These are phyloP conservation scores for Lachnellula arida DNA, from an alignment of 2,329 filamentous ascomycete species.

Conservation along the genomic window DNA sequence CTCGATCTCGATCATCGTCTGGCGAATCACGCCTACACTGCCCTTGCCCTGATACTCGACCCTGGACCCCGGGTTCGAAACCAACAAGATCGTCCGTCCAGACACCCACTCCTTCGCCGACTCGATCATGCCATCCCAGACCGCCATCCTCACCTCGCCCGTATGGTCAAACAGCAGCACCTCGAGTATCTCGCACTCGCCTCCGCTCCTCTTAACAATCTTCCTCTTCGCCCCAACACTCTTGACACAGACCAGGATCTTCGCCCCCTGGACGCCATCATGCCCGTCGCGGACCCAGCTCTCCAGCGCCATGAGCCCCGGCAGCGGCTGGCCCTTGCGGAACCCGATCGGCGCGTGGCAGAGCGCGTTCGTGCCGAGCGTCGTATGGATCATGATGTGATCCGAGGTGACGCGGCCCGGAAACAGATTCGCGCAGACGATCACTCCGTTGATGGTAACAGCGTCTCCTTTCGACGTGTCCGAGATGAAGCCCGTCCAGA, in stretches of 20 bases:
- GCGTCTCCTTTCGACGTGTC: constrained; percentile 43
- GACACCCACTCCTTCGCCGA: constrained; percentile 43
- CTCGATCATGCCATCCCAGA: constrained; percentile 48
- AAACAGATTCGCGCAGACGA: constrained; percentile 51
- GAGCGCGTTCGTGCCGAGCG: constrained; percentile 38
- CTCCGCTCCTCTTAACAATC: constrained; percentile 45
- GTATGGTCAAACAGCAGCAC: constrained; percentile 55
- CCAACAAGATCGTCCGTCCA: constrained; percentile 45
- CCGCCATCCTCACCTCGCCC: constrained; percentile 45
- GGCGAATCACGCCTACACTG: constrained; percentile 34
- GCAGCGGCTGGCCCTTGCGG: constrained; percentile 33
- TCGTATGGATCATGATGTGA: constrained; percentile 49
- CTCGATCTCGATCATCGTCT: constrained; percentile 51
- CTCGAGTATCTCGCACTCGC: constrained; percentile 42
- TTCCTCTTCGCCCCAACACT: constrained; percentile 49
- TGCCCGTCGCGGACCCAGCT: constrained; percentile 50
- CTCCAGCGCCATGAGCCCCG: constrained; percentile 51
- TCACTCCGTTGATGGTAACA: constrained; percentile 25
- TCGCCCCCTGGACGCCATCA: constrained; percentile 43
- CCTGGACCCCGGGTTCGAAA: constrained; percentile 35
- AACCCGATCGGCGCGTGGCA: constrained; percentile 45
- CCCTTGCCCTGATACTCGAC: constrained; percentile 19
- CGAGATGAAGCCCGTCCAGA: constrained; percentile 54
- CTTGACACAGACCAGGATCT: constrained; percentile 53
- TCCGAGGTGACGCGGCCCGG: constrained; percentile 50